phyloP scores from a whole-genome alignment of 2,329 filamentous ascomycete genomes.

The Arthrinium phaeospermum region DNA sequence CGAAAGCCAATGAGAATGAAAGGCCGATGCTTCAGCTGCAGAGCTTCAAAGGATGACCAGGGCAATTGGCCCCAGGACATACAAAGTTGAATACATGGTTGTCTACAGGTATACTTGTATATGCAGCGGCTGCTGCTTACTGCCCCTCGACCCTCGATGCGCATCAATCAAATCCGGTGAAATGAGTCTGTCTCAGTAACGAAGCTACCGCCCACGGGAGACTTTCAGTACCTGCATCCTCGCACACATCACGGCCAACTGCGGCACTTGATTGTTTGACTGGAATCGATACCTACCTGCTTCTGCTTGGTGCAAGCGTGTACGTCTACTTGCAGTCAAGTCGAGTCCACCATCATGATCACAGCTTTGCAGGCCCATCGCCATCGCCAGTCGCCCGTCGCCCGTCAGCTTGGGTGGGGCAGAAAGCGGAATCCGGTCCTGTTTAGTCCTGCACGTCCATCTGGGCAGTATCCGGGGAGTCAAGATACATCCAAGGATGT shows the following conservation, averaged over 20 bases:
- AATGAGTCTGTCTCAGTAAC: neutral
- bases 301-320: neutral
- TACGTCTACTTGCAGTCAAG: neutral
- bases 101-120: neutral
- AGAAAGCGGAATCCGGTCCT: neutral
- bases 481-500: neutral
- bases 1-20: neutral
- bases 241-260: neutral
- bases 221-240: constrained; percentile 8
- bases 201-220: neutral
- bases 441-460: constrained; percentile 12
- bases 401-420: constrained; percentile 10
- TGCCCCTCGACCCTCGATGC: neutral
- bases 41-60: neutral
- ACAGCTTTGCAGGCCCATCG: neutral
- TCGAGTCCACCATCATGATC: neutral
- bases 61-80: neutral
- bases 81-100: neutral
- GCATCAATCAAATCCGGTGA: constrained; percentile 11
- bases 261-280: neutral
- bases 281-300: neutral
- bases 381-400: neutral
- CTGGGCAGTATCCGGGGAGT: neutral
- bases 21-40: neutral
- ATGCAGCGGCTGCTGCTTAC: neutral